phyloP scores from a whole-genome alignment of 805 yeast species.

The Starmerella etchellsii region DNA sequence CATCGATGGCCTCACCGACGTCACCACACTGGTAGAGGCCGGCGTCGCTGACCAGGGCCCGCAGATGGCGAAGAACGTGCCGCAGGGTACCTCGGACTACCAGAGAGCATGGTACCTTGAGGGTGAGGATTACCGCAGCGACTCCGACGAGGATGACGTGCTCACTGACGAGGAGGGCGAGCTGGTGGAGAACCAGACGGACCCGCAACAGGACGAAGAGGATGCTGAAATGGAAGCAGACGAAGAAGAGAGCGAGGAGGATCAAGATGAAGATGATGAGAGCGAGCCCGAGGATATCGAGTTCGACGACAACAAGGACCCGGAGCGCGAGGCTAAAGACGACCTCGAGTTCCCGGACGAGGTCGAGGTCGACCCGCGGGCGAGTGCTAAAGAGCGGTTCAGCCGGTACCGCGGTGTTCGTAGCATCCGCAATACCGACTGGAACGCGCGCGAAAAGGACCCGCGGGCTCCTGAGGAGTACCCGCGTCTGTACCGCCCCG shows the following conservation, averaged over 20 bases:
- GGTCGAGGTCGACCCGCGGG: conserved; percentile 66
- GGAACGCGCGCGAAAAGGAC: conserved; percentile 83
- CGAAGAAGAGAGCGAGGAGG: conserved; percentile 49
- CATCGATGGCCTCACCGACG: conserved; percentile 45
- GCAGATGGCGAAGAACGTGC: conserved; percentile 32
- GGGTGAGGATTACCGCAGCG: conserved; percentile 34
- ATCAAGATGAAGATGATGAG: conserved; percentile 32
- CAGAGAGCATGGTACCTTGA: conserved; percentile 58
- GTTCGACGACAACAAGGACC: conserved; percentile 36
- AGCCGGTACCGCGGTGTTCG: conserved; percentile 77
- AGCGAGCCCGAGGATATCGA: conserved; percentile 18
- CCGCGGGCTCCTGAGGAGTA: conserved; percentile 64
- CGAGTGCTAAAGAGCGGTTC: conserved; percentile 62
- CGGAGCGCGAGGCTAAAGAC: conserved; percentile 45
- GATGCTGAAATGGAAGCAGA: conserved; percentile 34
- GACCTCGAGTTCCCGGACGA: conserved; percentile 95
- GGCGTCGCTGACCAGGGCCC: conserved; percentile 26
- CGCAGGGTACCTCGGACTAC: conserved; percentile 63
- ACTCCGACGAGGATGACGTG: conserved; percentile 26
- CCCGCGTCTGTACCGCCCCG: conserved; percentile 59
- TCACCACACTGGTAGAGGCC: conserved; percentile 28
- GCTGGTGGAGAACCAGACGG: conserved; percentile 5
- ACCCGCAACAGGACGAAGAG: conserved; percentile 27
- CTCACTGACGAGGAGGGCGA: conserved; percentile 24
- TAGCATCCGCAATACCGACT: conserved; percentile 61